These are phyloP conservation scores for Metarhizium humberi DNA, from an alignment of 2,329 filamentous ascomycete genomes.

Conservation along the genomic window DNA sequence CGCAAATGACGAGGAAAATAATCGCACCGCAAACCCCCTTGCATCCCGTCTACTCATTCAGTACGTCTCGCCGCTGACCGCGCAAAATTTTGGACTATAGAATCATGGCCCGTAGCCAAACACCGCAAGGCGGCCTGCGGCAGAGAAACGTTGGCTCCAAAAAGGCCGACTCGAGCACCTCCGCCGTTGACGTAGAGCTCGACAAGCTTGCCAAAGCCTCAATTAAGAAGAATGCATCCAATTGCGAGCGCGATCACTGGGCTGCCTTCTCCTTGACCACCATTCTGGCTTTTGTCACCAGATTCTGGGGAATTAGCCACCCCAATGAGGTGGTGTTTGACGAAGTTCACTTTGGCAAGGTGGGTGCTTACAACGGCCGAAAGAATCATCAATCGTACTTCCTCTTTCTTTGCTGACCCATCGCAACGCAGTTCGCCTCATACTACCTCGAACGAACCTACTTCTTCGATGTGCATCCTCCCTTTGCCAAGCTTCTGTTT, in stretches of 20 bases:
- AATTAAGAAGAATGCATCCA: conserved; percentile 23
- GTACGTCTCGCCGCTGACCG: neutral
- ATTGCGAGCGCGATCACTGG: conserved; percentile 76
- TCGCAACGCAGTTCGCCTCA: conserved; percentile 49
- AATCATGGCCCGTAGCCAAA: conserved; percentile 38
- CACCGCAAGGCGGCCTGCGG: conserved; percentile 49
- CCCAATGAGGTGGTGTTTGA: conserved; percentile 97
- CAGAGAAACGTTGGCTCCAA: conserved; percentile 47
- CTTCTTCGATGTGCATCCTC: conserved; percentile 99
- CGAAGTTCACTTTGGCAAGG: conserved; percentile 99
- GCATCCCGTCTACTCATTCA: neutral
- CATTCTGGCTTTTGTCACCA: conserved; percentile 73
- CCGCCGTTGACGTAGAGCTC: conserved; percentile 36
- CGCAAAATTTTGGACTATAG: conserved; percentile 5
- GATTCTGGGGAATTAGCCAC: conserved; percentile 94
- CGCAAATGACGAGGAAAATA: neutral
- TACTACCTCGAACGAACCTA: conserved; percentile 93
- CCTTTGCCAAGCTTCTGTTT: conserved; percentile 95
- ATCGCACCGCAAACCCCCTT: neutral
- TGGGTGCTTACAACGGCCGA: conserved; percentile 31
- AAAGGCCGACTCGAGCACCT: conserved; percentile 31
- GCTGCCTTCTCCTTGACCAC: conserved; percentile 71
- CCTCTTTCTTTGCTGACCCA: neutral
- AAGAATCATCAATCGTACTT: neutral
- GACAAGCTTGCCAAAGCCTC: conserved; percentile 38